phyloP scores from a whole-genome alignment of 2,329 filamentous ascomycete species.

The Ophiostoma piceae region DNA sequence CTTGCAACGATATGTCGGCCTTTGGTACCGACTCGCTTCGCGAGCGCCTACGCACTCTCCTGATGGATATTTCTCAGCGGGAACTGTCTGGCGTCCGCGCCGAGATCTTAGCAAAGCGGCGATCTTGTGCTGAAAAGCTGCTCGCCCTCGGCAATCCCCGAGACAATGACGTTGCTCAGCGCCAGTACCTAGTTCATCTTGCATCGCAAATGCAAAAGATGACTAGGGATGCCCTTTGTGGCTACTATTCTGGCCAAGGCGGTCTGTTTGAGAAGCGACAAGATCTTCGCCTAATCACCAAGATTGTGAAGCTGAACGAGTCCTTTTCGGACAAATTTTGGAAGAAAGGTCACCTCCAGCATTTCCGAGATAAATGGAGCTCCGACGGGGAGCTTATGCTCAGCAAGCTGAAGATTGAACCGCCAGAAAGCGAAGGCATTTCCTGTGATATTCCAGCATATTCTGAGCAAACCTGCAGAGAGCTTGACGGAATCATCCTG shows the following conservation, averaged over 20 bases:
- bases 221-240: background rate
- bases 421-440: background rate
- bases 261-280: constrained; percentile 31
- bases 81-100: background rate
- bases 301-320: constrained; percentile 38
- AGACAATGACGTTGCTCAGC: background rate
- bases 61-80: background rate
- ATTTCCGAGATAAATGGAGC: background rate
- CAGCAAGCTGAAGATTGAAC: background rate
- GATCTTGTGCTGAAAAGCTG: background rate
- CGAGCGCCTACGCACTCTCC: background rate
- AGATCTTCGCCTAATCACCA: constrained; percentile 37
- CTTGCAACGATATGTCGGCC: background rate
- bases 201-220: background rate
- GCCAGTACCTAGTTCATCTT: background rate
- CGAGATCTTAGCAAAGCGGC: background rate
- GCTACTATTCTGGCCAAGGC: constrained; percentile 33
- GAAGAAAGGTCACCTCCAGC: constrained; percentile 30
- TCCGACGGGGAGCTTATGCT: background rate
- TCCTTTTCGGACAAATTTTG: constrained; percentile 33
- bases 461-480: background rate
- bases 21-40: background rate
- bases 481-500: background rate
- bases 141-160: background rate
- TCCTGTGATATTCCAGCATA: too few species aligned